Conservation (phyloP, 139 green algal genomes). For the Chlamydomonas schloesseri region DNA sequence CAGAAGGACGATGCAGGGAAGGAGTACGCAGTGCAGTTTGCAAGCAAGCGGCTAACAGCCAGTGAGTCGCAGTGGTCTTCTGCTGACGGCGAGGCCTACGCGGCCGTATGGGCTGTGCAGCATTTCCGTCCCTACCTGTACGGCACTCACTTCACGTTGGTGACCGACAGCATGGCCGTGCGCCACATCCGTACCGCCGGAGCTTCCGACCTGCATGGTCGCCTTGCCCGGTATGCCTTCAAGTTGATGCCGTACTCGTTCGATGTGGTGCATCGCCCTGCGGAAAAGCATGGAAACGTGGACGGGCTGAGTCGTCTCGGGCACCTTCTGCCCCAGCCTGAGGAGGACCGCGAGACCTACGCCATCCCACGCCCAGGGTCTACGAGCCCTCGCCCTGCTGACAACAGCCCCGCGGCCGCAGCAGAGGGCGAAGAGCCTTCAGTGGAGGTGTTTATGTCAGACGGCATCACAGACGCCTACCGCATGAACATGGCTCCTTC, state of each 20-base stretch:
- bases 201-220: neutral
- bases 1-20: neutral
- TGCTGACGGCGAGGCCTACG: constrained; percentile 42
- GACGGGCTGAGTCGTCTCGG: constrained; percentile 11
- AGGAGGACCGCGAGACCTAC: too few species aligned
- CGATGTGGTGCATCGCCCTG: constrained; percentile 2
- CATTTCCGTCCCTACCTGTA: constrained; percentile 47
- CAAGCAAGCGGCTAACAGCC: neutral
- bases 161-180: constrained; percentile 48
- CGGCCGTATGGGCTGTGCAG: constrained; percentile 23
- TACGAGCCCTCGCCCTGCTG: too few species aligned
- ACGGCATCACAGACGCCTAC: too few species aligned
- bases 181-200: constrained; percentile 17
- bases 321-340: neutral
- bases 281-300: constrained; percentile 10
- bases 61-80: constrained; percentile 13
- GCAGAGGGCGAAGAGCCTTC: too few species aligned
- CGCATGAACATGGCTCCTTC: too few species aligned
- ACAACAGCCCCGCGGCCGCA: too few species aligned
- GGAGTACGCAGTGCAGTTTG: neutral
- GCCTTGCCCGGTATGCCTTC: constrained; percentile 40
- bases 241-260: constrained; percentile 47
- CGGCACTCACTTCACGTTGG: constrained; percentile 27
- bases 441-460: too few species aligned
- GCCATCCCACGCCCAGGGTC: too few species aligned